Base-by-base conservation (phyloP, 768 basidiomycete genomes). In the Strobilomyces dryophilus region DNA sequence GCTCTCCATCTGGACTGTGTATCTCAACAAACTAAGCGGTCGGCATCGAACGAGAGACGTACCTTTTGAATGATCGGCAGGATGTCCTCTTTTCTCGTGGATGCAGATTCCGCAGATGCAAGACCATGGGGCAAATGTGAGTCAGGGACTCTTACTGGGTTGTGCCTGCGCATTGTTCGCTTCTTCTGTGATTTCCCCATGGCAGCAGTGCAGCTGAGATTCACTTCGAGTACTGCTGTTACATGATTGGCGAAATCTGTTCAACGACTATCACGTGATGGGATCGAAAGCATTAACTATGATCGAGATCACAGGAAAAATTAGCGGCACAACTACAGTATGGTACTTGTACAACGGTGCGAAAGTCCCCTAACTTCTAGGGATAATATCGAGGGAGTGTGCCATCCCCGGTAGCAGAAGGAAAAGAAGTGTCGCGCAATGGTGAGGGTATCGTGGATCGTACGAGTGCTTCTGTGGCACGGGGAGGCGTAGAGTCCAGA, bases 111-210 rank as follows among this genome's bases (percentile, higher is more conserved):
- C 2, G 85, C 91, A 2, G 87, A 80, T 3, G 81, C 82, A 17
- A 92, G 81, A 4, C 95, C 95, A 55, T 83, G 81, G 4, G 90
- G 85, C 4, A 98, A 73, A 76, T 97, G 93, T 3, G 89, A 85
- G 70, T 97, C 94, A 20, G 95, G 94, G 0, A 98, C 93, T 34
- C 94, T 80, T 75, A 97, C 79, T 8, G 94, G 94, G 63, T 98
- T 97, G 71, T 97, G 94, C 52, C 94, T 77, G 41, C 90, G 84
- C 86, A 85, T 85, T 9, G 80, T 65, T 52, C 82, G 79, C 66
- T 92, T 92, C 74, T 95, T 95, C 66, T 95, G 92, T 37, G 90
- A 84, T 71, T 95, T 97, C 61, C 92, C 94, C 94, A 98, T 98
- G 52, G 5, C 27, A 4, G 51, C 20, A 34, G 43, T 11, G 20